Base-by-base conservation (phyloP, 345 rosid genomes). In the Bretschneidera sinensis region DNA sequence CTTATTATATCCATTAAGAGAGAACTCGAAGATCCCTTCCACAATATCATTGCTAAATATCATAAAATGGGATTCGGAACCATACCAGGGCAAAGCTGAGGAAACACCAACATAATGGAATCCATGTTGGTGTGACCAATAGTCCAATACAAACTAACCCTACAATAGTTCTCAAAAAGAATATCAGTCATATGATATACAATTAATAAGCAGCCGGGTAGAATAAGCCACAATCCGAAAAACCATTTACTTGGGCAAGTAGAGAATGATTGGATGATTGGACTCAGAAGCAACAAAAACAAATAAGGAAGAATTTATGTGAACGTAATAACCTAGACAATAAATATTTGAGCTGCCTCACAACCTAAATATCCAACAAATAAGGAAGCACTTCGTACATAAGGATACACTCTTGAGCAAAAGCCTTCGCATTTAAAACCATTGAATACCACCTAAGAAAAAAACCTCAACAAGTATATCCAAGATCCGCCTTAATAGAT, bases 81-180 rank as follows among this genome's bases (percentile, higher is more conserved):
- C 88, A 81, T 85, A 81, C 85, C 85, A 77, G 77, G 57, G 76
- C 62, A 67, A 64, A 62, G 88, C 77, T 59, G 83, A 71, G 74
- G 73, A 69, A 69, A 72, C 77, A 78, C 82, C 82, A 85, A 85
- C 87, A 82, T 67, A 64, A 76, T 68, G 68, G 54, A 64, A 58
- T 68, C 73, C 73, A 74, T 76, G 83, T 76, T 83, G 82, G 83
- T 72, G 78, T 74, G 73, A 82, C 62, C 78, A 78, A 62, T 68
- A 54, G 76, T 74, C 75, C 77, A 74, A 74, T 51, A 81, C 43
- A 79, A 60, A 77, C 83, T 81, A 85, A 79, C 75, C 85, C 84
- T 80, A 80, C 84, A 81, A 80, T 62, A 80, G 69, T 77, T 73
- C 81, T 75, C 79, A 77, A 68, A 59, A 71, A 54, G 59, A 72